A percentile compares a stretch with the other conserved stretches of the same genome.
Evolutionary conservation across 75 land plant genomes (phyloP).

Genomic region (Picea glauca): DNA sequence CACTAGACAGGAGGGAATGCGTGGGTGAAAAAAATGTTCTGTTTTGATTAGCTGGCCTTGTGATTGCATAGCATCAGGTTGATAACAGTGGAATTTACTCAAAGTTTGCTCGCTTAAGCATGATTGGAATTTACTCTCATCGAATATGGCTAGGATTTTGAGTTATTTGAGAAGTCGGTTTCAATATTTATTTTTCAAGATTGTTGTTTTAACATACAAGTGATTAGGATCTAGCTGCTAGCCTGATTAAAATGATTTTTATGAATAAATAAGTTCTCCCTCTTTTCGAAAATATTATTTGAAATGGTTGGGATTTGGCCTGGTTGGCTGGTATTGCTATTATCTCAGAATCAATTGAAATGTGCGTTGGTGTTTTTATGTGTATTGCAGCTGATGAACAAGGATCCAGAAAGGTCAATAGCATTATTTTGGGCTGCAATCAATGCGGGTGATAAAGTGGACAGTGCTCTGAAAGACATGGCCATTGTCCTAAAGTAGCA

Average conservation of each 20-base stretch:
- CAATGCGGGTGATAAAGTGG: constrained; percentile 90
- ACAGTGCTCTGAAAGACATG: constrained; percentile 96
- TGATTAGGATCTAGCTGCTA: no score
- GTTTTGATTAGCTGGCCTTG: neutral
- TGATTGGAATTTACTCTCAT: neutral
- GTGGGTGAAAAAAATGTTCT: neutral
- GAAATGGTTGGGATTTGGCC: neutral
- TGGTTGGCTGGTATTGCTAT: neutral
- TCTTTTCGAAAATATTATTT: neutral
- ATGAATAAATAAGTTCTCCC: neutral
- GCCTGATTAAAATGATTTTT: neutral
- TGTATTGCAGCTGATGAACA: constrained; percentile 73
- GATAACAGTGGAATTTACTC: neutral
- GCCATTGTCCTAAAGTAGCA: constrained; percentile 98
- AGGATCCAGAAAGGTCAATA: constrained; percentile 88
- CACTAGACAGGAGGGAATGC: no score
- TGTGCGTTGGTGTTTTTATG: neutral
- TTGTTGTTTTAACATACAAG: no score
- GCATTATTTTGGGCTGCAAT: constrained; percentile 96
- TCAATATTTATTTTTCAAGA: no score
- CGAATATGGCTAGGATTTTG: no score
- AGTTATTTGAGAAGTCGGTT: no score
- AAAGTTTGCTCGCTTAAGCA: neutral
- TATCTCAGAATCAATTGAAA: neutral
- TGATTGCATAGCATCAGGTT: neutral